Base-by-base conservation (phyloP, 2,329 filamentous ascomycete genomes). In the Pseudocercospora cruenta region DNA sequence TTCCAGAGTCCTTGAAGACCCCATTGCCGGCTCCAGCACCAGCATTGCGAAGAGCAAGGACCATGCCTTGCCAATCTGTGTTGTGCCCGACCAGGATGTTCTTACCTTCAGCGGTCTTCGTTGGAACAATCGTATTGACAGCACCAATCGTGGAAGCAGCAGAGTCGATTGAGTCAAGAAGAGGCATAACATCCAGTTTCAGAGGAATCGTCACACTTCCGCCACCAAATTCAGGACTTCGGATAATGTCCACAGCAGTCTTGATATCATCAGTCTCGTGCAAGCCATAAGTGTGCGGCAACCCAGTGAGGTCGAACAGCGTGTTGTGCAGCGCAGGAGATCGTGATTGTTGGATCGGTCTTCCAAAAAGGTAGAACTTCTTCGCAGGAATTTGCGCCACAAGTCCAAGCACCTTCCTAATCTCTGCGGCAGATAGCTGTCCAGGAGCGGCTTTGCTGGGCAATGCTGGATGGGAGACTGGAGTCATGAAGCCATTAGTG, bases 41-140 rank as follows among this genome's bases (percentile, higher is more conserved):
- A 1, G 88, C 89, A 49, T 87, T 87, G 64, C 86, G 87, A 21
- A 99, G 86, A 3, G 92, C 90, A 71, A 91, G 87, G 2, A 91
- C 88, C 88, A 99, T 99, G 68, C 95, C 95, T 74, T 88, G 86
- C 91, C 93, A 99, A 81, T 99, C 95, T 12, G 95, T 99, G 80
- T 99, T 99, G 77, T 94, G 91, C 51, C 95, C 95, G 16, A 91
- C 78, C 2, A 98, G 86, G 28, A 73, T 66, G 3, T 69, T 82
- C 71, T 72, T 79, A 71, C 58, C 80, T 19, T 72, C 67, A 2
- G 78, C 81, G 7, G 80, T 76, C 26, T 76, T 75, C 14, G 71
- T 71, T 0, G 91, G 89, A 28, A 97, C 87, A 74, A 99, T 90
- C 19, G 95, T 99, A 81, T 99, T 99, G 69, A 98, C 91, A 2